These are phyloP conservation scores for Colletotrichum sp. DNA, from an alignment of 2,329 filamentous ascomycete genomes.

Conservation along the genomic window DNA sequence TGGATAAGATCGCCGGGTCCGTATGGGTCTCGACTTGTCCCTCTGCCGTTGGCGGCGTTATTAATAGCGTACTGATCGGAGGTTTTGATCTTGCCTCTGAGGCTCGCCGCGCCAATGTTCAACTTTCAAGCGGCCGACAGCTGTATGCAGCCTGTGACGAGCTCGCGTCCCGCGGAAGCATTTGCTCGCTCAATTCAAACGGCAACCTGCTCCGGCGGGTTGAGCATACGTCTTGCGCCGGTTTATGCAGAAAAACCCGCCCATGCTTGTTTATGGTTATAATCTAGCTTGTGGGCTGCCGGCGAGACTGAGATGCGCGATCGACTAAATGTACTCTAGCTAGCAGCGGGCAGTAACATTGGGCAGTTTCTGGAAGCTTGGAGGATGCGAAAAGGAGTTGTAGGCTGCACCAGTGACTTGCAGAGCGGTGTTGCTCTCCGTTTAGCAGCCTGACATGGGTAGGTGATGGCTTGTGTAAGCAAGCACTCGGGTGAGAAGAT, in stretches of 20 bases:
- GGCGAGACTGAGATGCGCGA: neutral
- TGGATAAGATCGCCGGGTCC: conserved; percentile 6
- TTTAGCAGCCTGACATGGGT: neutral
- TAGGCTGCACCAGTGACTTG: neutral
- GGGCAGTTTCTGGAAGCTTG: neutral
- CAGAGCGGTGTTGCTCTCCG: neutral
- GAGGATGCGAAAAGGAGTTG: neutral
- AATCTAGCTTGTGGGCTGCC: neutral
- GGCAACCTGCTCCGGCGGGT: neutral
- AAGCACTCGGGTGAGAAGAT: neutral
- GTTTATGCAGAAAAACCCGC: neutral
- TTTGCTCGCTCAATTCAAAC: neutral
- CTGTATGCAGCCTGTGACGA: neutral
- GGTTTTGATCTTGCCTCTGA: neutral
- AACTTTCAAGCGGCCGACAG: neutral
- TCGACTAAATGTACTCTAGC: neutral
- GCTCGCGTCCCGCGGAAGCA: neutral
- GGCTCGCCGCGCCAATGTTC: neutral
- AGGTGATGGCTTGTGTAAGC: neutral
- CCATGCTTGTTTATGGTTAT: neutral
- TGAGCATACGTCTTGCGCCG: neutral
- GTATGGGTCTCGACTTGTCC: conserved; percentile 15
- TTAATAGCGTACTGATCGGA: conserved; percentile 20
- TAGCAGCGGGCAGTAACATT: neutral
- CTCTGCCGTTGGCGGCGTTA: neutral